Base-by-base conservation (phyloP, 2,329 filamentous ascomycete genomes). In the Pseudogymnoascus sp. region DNA sequence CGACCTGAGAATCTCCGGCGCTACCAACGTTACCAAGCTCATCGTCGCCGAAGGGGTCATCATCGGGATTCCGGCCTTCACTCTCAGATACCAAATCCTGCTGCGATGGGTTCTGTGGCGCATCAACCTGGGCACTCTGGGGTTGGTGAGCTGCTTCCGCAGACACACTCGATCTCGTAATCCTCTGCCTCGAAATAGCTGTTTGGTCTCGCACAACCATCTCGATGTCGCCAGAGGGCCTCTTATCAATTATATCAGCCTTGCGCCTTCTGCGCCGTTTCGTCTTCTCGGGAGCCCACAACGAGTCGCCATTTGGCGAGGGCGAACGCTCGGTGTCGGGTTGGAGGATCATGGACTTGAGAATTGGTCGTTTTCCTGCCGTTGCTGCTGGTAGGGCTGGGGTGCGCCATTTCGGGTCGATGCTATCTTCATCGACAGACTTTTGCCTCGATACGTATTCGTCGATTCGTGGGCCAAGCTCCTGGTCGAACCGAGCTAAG, bases 391-490 rank as follows among this genome's bases (percentile, higher is more conserved):
- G 66, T 62, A 71, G 57, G 14, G 63, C 63, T 57, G 71, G 71
- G 18, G 63, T 65, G 54, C 66, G 65, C 70, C 71, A 72, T 60
- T 70, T 67, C 5, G 62, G 51, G 54, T 72, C 72, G 23, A 71
- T 66, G 40, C 62, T 40, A 14, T 39, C 62, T 51, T 72, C 68
- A 14, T 69, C 64, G 23, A 66, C 47, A 1, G 62, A 59, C 61
- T 66, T 63, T 51, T 69, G 66, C 29, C 68, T 61, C 21, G 71
- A 69, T 16, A 72, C 66, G 64, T 69, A 69, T 40, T 69, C 62
- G 12, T 67, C 62, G 62, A 72, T 71, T 59, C 72, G 65, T 31
- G 69, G 68, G 29, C 71, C 70, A 37, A 72, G 64, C 45, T 69
- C 61, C 11, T 26, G 45, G 16, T 71, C 71, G 66, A 72, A 72